Evolutionary conservation across 768 basidiomycete species (phyloP).

Genomic region (Cystobasidium onofrii): DNA sequence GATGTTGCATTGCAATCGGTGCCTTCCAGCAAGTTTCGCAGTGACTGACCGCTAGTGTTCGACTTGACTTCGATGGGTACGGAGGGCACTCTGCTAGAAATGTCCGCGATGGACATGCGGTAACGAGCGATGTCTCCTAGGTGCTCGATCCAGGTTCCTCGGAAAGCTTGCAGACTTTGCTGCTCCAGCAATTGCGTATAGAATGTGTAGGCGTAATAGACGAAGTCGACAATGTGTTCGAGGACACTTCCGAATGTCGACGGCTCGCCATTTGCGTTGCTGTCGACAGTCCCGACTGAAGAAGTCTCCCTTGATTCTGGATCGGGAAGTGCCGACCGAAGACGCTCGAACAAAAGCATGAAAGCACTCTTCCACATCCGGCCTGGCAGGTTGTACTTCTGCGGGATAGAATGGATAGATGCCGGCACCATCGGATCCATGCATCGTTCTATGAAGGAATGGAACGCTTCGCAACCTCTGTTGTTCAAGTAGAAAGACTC

Average conservation of each 20-base stretch:
- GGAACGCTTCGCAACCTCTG: conserved; percentile 80
- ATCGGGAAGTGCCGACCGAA: conserved; percentile 72
- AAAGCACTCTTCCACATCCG: conserved; percentile 88
- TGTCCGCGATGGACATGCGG: conserved; percentile 84
- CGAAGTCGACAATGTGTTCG: conserved; percentile 87
- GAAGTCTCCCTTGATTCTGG: conserved; percentile 33
- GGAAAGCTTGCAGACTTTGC: conserved; percentile 60
- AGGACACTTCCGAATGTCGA: conserved; percentile 53
- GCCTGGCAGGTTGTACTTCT: conserved; percentile 89
- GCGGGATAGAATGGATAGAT: conserved; percentile 77
- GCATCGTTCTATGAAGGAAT: conserved; percentile 75
- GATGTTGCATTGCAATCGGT: background rate
- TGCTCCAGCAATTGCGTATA: conserved; percentile 86
- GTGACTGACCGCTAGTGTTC: background rate
- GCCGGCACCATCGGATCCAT: conserved; percentile 79
- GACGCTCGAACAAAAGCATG: conserved; percentile 77
- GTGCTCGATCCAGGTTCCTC: conserved; percentile 85
- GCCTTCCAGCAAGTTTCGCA: background rate
- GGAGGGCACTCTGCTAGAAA: conserved; percentile 17
- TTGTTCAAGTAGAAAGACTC: no score
- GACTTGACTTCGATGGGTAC: background rate
- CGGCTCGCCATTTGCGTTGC: background rate
- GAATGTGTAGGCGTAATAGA: conserved; percentile 88
- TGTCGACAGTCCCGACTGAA: background rate
- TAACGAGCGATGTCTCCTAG: conserved; percentile 93